Conservation (phyloP, 1,139 yeast genomes). For the Arxiozyma heterogenica region DNA sequence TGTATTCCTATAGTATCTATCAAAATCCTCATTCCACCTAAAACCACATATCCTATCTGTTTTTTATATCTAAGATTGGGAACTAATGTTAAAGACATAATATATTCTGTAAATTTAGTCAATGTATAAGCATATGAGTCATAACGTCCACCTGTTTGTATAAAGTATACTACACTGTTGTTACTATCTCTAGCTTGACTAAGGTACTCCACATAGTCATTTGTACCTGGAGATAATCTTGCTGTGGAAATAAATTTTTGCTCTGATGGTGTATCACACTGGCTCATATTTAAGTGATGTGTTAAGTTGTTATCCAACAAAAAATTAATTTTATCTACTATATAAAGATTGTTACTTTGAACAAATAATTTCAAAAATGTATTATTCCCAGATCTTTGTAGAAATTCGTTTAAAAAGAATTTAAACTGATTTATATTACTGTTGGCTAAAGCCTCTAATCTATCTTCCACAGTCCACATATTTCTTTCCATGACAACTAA, state of each 20-base stretch:
- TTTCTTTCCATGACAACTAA: slow-evolving; percentile 45
- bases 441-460: slow-evolving; percentile 50
- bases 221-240: slow-evolving; percentile 33
- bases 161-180: slow-evolving; percentile 41
- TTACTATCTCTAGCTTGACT: slow-evolving; percentile 40
- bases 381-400: slow-evolving; percentile 10
- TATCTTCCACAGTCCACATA: slow-evolving; percentile 43
- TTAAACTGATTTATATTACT: slow-evolving; percentile 39
- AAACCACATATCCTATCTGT: slow-evolving; percentile 51
- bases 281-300: slow-evolving; percentile 10
- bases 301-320: slow-evolving; percentile 18
- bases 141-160: slow-evolving; percentile 45
- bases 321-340: slow-evolving; percentile 21
- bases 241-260: slow-evolving; percentile 23
- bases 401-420: slow-evolving; percentile 24
- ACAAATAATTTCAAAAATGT: slow-evolving; percentile 34
- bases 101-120: slow-evolving; percentile 38
- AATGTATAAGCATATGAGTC: slow-evolving; percentile 32
- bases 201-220: slow-evolving; percentile 28
- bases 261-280: slow-evolving; percentile 4
- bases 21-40: slow-evolving; percentile 45
- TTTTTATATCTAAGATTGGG: slow-evolving; percentile 42
- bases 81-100: slow-evolving; percentile 36
- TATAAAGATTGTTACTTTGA: slow-evolving; percentile 39
- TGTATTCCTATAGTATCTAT: slow-evolving; percentile 49